These are phyloP conservation scores for Linderniella brevidens DNA, from an alignment of 257 asterid genomes.

Conservation along the genomic window DNA sequence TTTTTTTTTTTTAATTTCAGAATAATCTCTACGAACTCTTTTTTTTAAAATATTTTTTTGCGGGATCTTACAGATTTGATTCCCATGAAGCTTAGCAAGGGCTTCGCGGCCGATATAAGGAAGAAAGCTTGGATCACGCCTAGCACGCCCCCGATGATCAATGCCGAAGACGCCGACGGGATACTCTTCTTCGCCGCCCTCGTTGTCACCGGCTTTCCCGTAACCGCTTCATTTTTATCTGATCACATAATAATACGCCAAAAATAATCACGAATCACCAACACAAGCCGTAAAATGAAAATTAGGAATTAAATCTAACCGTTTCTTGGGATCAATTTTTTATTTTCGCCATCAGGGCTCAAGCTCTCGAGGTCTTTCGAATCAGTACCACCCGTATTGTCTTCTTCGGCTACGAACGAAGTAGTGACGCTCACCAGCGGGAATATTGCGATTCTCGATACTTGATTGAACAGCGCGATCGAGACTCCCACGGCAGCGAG, in stretches of 20 bases:
- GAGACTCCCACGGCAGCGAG: conserved; percentile 54
- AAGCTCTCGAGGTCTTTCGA: conserved; percentile 16
- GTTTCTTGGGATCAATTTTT: conserved; percentile 15
- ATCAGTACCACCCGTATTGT: conserved; percentile 12
- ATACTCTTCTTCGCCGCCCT: conserved; percentile 12
- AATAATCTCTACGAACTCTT: too few species aligned
- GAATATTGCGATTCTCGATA: conserved; percentile 35
- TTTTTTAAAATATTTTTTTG: too few species aligned
- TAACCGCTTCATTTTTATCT: conserved; percentile 3
- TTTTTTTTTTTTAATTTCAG: too few species aligned
- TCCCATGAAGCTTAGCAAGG: conserved; percentile 30
- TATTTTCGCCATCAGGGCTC: conserved; percentile 12
- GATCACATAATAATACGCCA: neutral
- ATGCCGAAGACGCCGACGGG: conserved; percentile 40
- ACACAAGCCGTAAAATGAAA: too few species aligned
- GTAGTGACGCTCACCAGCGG: conserved; percentile 53
- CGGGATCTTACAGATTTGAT: conserved; percentile 22
- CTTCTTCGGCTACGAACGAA: conserved; percentile 58
- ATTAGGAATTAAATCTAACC: conserved; percentile 7
- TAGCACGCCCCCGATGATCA: conserved; percentile 27
- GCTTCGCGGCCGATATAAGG: conserved; percentile 30
- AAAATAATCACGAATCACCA: neutral
- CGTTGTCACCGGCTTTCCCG: neutral
- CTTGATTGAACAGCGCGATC: conserved; percentile 43
- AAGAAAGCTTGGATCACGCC: conserved; percentile 30